Percentiles rank a stretch among this genome's conserved stretches.
Conservation (phyloP, 2,329 filamentous ascomycete genomes). For the Alternaria sp. region DNA sequence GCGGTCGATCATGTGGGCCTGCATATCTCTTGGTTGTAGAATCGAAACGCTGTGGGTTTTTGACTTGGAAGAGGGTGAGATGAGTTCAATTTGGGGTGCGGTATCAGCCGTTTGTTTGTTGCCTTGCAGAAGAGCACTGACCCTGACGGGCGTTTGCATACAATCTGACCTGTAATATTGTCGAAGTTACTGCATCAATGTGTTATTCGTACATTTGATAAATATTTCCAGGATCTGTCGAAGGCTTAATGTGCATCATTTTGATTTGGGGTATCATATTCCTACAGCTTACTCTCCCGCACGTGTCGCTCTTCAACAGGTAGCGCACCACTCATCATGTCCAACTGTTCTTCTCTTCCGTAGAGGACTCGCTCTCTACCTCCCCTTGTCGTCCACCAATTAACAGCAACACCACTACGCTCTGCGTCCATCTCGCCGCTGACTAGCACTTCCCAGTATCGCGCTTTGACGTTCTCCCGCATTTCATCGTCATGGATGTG, state of each 20-base stretch:
- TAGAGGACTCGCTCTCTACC: slow-evolving; percentile 64
- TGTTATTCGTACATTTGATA: not conserved
- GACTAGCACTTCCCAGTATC: slow-evolving; percentile 81
- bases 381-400: slow-evolving; percentile 80
- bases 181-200: not conserved
- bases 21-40: not conserved
- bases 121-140: not conserved
- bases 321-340: slow-evolving; percentile 64
- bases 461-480: slow-evolving; percentile 68
- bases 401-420: slow-evolving; percentile 76
- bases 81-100: not conserved
- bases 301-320: slow-evolving; percentile 31
- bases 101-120: not conserved
- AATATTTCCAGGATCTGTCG: not conserved
- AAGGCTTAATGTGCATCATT: not conserved
- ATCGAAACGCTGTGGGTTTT: not conserved
- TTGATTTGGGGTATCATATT: slow-evolving; percentile 19
- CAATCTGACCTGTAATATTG: not conserved
- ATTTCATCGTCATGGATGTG: slow-evolving; percentile 66
- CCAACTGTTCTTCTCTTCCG: slow-evolving; percentile 56
- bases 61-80: not conserved
- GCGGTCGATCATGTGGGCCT: not conserved
- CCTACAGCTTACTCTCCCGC: slow-evolving; percentile 58
- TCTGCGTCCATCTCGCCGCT: slow-evolving; percentile 90
- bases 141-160: not conserved